Base-by-base conservation (phyloP, 805 yeast species). In the Lachancea thermotolerans region DNA sequence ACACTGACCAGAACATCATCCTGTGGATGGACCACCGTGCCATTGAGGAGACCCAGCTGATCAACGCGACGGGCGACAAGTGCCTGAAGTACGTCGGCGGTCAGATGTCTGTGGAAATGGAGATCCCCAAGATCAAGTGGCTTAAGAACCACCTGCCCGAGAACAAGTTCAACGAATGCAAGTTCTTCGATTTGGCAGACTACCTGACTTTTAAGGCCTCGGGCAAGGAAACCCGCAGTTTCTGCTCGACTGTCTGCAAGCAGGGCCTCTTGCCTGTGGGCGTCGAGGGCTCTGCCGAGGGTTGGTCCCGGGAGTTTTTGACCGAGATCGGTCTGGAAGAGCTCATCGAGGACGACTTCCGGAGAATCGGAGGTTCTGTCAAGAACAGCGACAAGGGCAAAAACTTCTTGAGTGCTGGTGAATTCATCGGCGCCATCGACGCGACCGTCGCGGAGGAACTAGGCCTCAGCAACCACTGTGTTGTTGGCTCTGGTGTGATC, bases 1-100 rank as follows among this genome's bases (percentile, higher is more conserved):
- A 87, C 56, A 54, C 70, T 39, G 75, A 75, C 49, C 95, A 90
- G 60, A 89, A 93, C 65, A 82, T 93, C 57, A 80, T 93, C 42
- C 68, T 93, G 51, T 93, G 99, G 99, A 91, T 93, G 98, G 99
- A 93, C 69, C 99, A 93, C 66, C 77, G 99, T 51, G 97, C 98
- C 0, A 81, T 74, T 12, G 70, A 72, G 7, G 96, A 91, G 62
- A 89, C 96, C 11, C 70, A 78, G 45, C 77, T 71, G 46, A 89
- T 93, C 63, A 91, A 91, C 66, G 78, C 82, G 35, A 84, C 96
- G 0, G 75, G 76, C 31, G 95, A 88, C 59, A 79, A 77, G 58
- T 79, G 86, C 47, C 73, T 93, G 58, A 84, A 86, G 62, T 93
- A 87, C 62, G 98, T 93, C 15, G 99, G 99, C 48, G 98, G 98